phyloP scores from a whole-genome alignment of 805 yeast genomes.

The Priceomyces melissophilus region DNA sequence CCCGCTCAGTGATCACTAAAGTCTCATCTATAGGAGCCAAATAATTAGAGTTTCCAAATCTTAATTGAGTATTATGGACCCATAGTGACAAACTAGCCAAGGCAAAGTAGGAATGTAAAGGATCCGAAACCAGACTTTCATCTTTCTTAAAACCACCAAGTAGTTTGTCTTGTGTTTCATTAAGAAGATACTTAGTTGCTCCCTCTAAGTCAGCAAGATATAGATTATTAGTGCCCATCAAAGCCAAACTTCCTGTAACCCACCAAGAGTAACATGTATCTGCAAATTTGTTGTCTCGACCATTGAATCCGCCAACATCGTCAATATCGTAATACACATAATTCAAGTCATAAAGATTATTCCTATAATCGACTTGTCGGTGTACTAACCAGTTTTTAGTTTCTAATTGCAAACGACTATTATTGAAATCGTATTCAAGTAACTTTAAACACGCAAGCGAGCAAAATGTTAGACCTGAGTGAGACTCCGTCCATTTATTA shows the following conservation, averaged over 20 bases:
- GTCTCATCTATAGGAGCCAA: conserved; percentile 23
- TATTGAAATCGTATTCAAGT: conserved; percentile 20
- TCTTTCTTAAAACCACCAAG: conserved; percentile 79
- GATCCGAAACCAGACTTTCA: conserved; percentile 64
- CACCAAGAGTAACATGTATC: conserved; percentile 91
- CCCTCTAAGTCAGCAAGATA: conserved; percentile 32
- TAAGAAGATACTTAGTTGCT: conserved; percentile 44
- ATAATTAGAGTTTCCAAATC: conserved; percentile 6
- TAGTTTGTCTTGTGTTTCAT: conserved; percentile 54
- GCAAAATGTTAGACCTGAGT: conserved; percentile 85
- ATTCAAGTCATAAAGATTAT: conserved; percentile 23
- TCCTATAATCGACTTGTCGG: conserved; percentile 52
- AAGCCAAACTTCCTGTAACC: conserved; percentile 58
- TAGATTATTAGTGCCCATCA: conserved; percentile 30
- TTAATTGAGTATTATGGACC: conserved; percentile 6
- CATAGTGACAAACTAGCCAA: conserved; percentile 37
- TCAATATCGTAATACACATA: conserved; percentile 25
- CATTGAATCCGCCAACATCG: conserved; percentile 81
- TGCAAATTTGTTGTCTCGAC: conserved; percentile 76
- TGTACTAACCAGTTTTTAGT: conserved; percentile 61
- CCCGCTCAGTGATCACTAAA: conserved; percentile 20
- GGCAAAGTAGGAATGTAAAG: conserved; percentile 64
- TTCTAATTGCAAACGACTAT: conserved; percentile 13
- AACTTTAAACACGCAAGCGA: conserved; percentile 62
- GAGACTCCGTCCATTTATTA: conserved; percentile 55